Conservation (phyloP, 1,139 yeast species). For the Candida sojae region DNA sequence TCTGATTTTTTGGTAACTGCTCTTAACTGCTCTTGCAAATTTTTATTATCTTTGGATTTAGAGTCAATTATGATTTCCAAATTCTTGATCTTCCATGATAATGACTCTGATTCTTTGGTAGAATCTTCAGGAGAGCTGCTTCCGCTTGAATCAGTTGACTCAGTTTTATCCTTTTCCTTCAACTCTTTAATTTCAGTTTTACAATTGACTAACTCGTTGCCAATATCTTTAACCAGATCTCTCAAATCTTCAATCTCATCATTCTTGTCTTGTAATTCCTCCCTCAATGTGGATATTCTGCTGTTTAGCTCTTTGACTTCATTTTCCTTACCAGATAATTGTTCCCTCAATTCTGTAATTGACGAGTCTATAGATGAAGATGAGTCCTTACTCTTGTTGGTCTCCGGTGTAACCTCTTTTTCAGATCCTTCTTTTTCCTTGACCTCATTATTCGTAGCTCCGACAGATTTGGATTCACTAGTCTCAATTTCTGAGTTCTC, state of each 20-base stretch:
- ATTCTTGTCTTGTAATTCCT: constrained; percentile 26
- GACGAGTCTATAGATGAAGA: background rate
- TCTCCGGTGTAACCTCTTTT: constrained; percentile 17
- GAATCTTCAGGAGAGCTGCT: background rate
- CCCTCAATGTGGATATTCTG: constrained; percentile 16
- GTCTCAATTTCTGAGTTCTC: background rate
- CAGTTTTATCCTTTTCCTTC: constrained; percentile 16
- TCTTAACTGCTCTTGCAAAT: constrained; percentile 8
- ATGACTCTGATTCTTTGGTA: background rate
- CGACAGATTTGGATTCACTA: background rate
- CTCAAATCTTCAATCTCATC: constrained; percentile 62
- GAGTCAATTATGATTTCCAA: constrained; percentile 9
- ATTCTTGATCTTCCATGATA: constrained; percentile 3
- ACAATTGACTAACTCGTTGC: constrained; percentile 69
- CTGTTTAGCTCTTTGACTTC: constrained; percentile 20
- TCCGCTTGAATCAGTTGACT: background rate
- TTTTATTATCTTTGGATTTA: constrained; percentile 8
- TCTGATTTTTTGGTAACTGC: constrained; percentile 9
- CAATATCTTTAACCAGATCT: constrained; percentile 73
- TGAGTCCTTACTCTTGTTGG: constrained; percentile 11
- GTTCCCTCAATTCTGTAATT: constrained; percentile 1
- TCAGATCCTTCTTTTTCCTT: constrained; percentile 1
- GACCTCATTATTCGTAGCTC: background rate
- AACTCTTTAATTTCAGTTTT: constrained; percentile 39
- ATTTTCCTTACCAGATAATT: constrained; percentile 8